phyloP scores from a whole-genome alignment of 768 basidiomycete species.

The Fomitopsis pulvina region DNA sequence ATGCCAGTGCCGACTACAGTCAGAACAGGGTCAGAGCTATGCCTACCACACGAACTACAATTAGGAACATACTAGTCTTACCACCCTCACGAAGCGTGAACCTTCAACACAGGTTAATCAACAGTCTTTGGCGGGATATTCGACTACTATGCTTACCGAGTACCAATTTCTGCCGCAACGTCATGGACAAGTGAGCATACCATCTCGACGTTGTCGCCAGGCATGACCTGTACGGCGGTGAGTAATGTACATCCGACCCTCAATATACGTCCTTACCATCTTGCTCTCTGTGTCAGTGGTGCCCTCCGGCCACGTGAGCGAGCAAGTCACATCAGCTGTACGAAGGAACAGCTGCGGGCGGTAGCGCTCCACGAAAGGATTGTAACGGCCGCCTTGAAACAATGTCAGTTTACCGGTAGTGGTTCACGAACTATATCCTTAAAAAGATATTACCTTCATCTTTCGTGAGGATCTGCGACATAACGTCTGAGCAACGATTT shows the following conservation, averaged over 20 bases:
- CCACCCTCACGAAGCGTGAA: constrained; percentile 95
- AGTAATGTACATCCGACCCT: constrained; percentile 3
- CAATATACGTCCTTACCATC: constrained; percentile 50
- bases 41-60: constrained; percentile 7
- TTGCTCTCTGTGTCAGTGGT: constrained; percentile 78
- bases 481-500: no score
- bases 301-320: constrained; percentile 80
- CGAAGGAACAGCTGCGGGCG: constrained; percentile 94
- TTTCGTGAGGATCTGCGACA: constrained; percentile 75
- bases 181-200: constrained; percentile 77
- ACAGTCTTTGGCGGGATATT: neutral
- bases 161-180: constrained; percentile 84
- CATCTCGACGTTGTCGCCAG: constrained; percentile 96
- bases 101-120: constrained; percentile 19
- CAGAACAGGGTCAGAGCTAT: constrained; percentile 7
- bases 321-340: constrained; percentile 88
- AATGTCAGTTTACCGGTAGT: neutral
- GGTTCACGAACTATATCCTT: constrained; percentile 1
- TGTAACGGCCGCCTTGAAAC: constrained; percentile 63
- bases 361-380: constrained; percentile 91
- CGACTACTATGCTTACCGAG: constrained; percentile 39
- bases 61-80: constrained; percentile 64
- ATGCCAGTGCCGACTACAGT: constrained; percentile 90
- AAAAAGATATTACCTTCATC: constrained; percentile 50
- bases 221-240: constrained; percentile 67